phyloP scores from a whole-genome alignment of 176 grass and related monocot genomes.

The Eragrostis nindensis region DNA sequence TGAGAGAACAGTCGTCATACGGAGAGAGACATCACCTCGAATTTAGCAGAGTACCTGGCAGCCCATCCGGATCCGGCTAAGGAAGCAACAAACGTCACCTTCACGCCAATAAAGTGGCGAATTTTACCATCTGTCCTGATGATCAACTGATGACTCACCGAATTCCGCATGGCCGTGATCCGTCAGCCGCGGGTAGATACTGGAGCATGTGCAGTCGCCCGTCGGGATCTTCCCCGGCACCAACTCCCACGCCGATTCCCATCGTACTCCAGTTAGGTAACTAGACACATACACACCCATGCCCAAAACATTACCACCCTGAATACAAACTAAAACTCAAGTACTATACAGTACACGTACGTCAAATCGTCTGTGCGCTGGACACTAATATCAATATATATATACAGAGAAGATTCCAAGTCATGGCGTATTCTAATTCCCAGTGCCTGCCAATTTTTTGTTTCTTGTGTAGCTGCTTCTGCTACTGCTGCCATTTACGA shows the following conservation, averaged over 20 bases:
- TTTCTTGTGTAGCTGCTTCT: too few relatives aligned
- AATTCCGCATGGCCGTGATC: background rate
- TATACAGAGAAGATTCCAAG: background rate
- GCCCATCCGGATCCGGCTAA: background rate
- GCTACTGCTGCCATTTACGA: too few relatives aligned
- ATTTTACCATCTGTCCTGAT: background rate
- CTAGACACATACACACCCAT: background rate
- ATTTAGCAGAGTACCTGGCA: background rate
- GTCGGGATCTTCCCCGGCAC: background rate
- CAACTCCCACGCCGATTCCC: constrained; percentile 5
- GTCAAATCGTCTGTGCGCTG: background rate
- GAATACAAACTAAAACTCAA: background rate
- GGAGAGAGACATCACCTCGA: background rate
- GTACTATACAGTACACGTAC: too few relatives aligned
- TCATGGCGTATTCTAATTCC: background rate
- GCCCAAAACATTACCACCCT: background rate
- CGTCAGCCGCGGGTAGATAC: background rate
- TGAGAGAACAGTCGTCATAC: background rate
- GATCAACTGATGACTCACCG: background rate
- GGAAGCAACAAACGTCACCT: background rate
- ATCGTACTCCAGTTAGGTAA: too few relatives aligned
- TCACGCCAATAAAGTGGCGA: background rate
- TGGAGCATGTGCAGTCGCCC: background rate
- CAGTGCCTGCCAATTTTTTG: background rate
- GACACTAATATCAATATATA: background rate